A percentile compares a stretch with the other conserved stretches of the same genome.
These are phyloP conservation scores for Pythium aphanidermatum DNA, from an alignment of 352 stramenopile genomes.

Conservation along the genomic window DNA sequence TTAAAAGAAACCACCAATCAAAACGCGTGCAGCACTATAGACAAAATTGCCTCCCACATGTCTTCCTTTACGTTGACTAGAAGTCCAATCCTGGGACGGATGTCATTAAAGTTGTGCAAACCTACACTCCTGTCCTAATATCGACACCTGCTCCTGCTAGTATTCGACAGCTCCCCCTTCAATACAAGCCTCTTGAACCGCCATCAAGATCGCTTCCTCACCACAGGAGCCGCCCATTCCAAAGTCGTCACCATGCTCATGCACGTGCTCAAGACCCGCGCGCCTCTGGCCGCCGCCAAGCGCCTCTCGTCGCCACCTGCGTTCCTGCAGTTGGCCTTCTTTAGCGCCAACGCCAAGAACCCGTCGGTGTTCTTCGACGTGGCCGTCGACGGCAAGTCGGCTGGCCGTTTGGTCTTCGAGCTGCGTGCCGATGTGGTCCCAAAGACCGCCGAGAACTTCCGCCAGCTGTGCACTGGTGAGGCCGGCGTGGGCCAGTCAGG, in stretches of 20 bases:
- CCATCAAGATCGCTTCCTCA: too few species aligned
- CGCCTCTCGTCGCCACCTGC: constrained; percentile 5
- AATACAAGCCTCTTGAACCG: neutral
- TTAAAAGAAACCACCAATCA: too few species aligned
- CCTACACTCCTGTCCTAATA: too few species aligned
- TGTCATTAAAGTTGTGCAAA: too few species aligned
- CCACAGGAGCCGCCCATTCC: too few species aligned
- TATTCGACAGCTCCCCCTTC: constrained; percentile 1
- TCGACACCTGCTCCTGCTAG: too few species aligned
- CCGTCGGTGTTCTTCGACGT: constrained; percentile 97
- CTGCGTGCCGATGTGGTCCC: constrained; percentile 94
- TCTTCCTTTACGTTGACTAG: too few species aligned
- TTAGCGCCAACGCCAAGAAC: constrained; percentile 70
- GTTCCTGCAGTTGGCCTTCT: constrained; percentile 25
- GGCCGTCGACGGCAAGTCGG: constrained; percentile 87
- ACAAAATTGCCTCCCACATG: too few species aligned
- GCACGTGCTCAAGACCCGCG: constrained; percentile 30
- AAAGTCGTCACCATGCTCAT: constrained; percentile 15
- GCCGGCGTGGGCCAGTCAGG: constrained; percentile 83
- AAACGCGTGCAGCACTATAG: too few species aligned
- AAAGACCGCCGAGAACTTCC: constrained; percentile 99
- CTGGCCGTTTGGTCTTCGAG: constrained; percentile 84
- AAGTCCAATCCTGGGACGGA: too few species aligned
- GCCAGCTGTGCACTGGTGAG: constrained; percentile 95
- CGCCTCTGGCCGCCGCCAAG: constrained; percentile 11